Conservation (phyloP, 768 basidiomycete species). For the Kockovaella imperatae region DNA sequence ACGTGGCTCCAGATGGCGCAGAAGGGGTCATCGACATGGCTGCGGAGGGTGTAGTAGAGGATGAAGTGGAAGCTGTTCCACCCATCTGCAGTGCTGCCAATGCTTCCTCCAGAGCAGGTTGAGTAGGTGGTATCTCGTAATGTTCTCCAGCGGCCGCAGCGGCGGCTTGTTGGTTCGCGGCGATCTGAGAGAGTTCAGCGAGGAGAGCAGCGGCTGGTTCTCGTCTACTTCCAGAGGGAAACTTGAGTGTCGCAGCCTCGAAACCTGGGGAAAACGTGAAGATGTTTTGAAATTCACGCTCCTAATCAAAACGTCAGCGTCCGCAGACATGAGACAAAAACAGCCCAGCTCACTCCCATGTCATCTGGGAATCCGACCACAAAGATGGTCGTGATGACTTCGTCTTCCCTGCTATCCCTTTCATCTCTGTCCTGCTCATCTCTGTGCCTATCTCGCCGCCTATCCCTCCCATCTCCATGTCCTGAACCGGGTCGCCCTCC, state of each 20-base stretch:
- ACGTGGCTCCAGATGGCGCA: constrained; percentile 14
- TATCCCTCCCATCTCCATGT: constrained; percentile 6
- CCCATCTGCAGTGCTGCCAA: constrained; percentile 27
- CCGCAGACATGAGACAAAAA: not conserved
- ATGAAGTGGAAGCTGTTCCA: constrained; percentile 25
- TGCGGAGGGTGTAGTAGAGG: constrained; percentile 32
- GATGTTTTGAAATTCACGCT: constrained; percentile 99
- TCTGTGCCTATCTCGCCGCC: constrained; percentile 12
- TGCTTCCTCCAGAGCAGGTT: constrained; percentile 28
- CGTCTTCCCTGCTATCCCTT: constrained; percentile 40
- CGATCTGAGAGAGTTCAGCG: constrained; percentile 28
- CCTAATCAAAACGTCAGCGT: constrained; percentile 51
- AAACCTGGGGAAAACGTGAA: constrained; percentile 94
- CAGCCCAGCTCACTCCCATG: constrained; percentile 67
- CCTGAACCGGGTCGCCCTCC: constrained; percentile 10
- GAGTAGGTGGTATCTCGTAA: constrained; percentile 8
- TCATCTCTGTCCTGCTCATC: constrained; percentile 15
- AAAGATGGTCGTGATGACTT: constrained; percentile 94
- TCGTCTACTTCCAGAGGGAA: constrained; percentile 60
- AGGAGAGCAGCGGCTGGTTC: constrained; percentile 32
- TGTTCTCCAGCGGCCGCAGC: constrained; percentile 12
- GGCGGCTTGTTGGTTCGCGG: constrained; percentile 16
- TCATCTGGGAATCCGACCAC: constrained; percentile 99
- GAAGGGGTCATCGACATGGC: constrained; percentile 29
- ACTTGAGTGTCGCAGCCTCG: constrained; percentile 95